Base-by-base conservation (phyloP, 495 filamentous ascomycete species). In the Talaromyces nanjingensis region DNA sequence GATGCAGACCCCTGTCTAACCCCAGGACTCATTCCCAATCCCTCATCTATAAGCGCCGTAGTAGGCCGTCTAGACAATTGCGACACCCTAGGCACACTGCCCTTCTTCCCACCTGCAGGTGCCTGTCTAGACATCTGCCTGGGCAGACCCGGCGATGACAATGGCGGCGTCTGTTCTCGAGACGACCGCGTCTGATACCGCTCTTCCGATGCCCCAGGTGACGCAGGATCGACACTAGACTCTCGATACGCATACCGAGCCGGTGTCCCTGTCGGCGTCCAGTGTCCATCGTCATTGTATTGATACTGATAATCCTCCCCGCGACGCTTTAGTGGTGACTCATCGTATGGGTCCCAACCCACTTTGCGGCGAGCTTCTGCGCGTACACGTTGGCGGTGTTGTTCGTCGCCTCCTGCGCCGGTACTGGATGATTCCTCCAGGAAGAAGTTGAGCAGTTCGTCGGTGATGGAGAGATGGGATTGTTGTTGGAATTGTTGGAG, bases 401-500 rank as follows among this genome's bases (percentile, higher is more conserved):
- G 86, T 8, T 86, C 84, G 64, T 89, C 84, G 33, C 86, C 80
- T 0, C 89, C 91, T 20, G 89, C 86, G 65, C 86, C 91, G 5
- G 89, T 90, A 5, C 86, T 84, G 25, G 84, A 81, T 0, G 86
- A 89, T 70, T 96, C 92, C 65, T 90, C 86, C 39, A 99, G 83
- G 80, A 98, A 99, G 79, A 98, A 97, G 63, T 87, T 92, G 16
- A 98, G 81, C 7, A 97, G 83, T 72, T 99, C 91, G 70, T 99
- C 96, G n/a, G 89, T 91, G 68, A 97, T 96, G 37, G 91, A 83
- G 33, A 98, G 84, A 68, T 99, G 96, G 1, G 92, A 91, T 49
- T 87, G 83, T 83, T 99, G 96, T 70, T 96, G 91, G 75, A 94
- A 96, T 79, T 98, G 93, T 73, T 98, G 94, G n/a, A 98, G 83